Evolutionary conservation across 1,284 basidiomycete genomes (phyloP).

Genomic region (Erythrobasidium hasegawianum): DNA sequence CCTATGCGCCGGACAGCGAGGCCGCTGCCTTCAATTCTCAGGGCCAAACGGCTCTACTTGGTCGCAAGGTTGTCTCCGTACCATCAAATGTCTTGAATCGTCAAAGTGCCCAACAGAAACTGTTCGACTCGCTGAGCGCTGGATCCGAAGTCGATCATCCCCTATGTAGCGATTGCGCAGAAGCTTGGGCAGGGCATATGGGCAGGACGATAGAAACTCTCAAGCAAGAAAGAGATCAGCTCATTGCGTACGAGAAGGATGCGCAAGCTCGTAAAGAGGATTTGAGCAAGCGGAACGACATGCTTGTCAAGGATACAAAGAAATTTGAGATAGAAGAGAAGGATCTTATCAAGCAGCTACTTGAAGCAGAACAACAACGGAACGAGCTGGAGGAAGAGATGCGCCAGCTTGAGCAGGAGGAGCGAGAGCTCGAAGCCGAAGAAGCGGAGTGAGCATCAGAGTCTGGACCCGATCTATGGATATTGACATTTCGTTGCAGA

Average conservation of each 20-base stretch:
- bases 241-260: conserved; percentile 85
- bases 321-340: conserved; percentile 52
- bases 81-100: conserved; percentile 49
- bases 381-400: conserved; percentile 45
- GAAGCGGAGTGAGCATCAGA: conserved; percentile 67
- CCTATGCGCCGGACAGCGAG: conserved; percentile 3
- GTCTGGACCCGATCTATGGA: conserved; percentile 17
- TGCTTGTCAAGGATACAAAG: conserved; percentile 22
- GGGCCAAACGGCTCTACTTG: conserved; percentile 3
- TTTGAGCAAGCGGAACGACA: conserved; percentile 10
- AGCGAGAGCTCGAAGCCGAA: conserved; percentile 54
- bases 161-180: conserved; percentile 89
- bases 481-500: conserved; percentile 51
- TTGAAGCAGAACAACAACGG: conserved; percentile 57
- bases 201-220: conserved; percentile 74
- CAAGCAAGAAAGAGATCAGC: conserved; percentile 85
- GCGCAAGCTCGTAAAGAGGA: conserved; percentile 55
- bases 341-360: conserved; percentile 46
- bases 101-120: conserved; percentile 40
- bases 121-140: conserved; percentile 74
- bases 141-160: conserved; percentile 88
- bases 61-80: conserved; percentile 45
- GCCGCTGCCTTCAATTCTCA: neutral
- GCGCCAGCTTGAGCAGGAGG: conserved; percentile 43
- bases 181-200: conserved; percentile 70